Percentiles rank a stretch among this genome's conserved stretches.
Conservation (phyloP, 306 rosid genomes). For the Rosa lucieae region DNA sequence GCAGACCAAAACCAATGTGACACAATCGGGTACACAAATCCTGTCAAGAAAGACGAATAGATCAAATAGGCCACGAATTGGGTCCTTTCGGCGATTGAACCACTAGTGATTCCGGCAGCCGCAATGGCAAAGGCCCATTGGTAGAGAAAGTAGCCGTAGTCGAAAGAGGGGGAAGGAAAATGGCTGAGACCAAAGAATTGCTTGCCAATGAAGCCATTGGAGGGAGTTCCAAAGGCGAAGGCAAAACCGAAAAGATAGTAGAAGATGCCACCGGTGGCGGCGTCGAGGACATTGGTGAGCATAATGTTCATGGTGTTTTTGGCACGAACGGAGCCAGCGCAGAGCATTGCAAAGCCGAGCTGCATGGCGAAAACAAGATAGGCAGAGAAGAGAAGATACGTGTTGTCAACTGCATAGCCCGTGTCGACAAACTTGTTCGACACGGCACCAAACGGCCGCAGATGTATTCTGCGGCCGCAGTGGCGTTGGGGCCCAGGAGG, state of each 20-base stretch:
- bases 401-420: slow-evolving; percentile 43
- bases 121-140: slow-evolving; percentile 98
- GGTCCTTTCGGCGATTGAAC: slow-evolving; percentile 85
- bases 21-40: slow-evolving; percentile 55
- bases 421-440: slow-evolving; percentile 46
- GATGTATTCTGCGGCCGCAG: slow-evolving; percentile 45
- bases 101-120: slow-evolving; percentile 91
- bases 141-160: slow-evolving; percentile 66
- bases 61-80: slow-evolving; percentile 82
- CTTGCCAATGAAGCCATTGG: slow-evolving; percentile 79
- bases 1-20: slow-evolving; percentile 68
- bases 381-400: slow-evolving; percentile 87
- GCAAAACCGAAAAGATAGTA: slow-evolving; percentile 92
- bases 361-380: slow-evolving; percentile 97
- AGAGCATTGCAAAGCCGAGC: slow-evolving; percentile 95
- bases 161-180: slow-evolving; percentile 35
- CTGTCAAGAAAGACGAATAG: slow-evolving; percentile 50
- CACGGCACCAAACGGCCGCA: slow-evolving; percentile 41
- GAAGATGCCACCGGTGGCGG: slow-evolving; percentile 83
- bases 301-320: slow-evolving; percentile 99
- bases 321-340: slow-evolving; percentile 95
- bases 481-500: slow-evolving; percentile 34
- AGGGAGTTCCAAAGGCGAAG: slow-evolving; percentile 75
- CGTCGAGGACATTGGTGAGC: slow-evolving; percentile 95
- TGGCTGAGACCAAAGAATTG: slow-evolving; percentile 70